A percentile compares a stretch with the other conserved stretches of the same genome.
These are phyloP conservation scores for Podila horticola DNA, from an alignment of 192 early-diverging fungal species.

Conservation along the genomic window DNA sequence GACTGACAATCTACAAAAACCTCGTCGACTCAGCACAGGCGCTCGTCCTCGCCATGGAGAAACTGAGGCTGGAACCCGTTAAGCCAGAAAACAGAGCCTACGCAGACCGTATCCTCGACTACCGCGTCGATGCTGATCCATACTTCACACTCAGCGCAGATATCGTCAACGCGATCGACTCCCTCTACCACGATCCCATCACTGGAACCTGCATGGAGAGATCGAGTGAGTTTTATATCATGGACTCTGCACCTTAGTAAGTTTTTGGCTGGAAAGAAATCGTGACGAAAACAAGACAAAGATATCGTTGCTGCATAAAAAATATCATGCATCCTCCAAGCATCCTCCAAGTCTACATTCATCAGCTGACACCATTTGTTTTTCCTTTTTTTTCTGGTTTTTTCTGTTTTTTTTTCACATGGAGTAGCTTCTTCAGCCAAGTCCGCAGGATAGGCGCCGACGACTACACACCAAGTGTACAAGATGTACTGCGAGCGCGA, in stretches of 20 bases:
- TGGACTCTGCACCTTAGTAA: constrained; percentile 90
- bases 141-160: constrained; percentile 65
- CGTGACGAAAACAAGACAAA: neutral
- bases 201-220: constrained; percentile 68
- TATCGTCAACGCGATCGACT: constrained; percentile 72
- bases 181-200: constrained; percentile 75
- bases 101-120: constrained; percentile 34
- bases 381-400: neutral
- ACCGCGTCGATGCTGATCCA: constrained; percentile 61
- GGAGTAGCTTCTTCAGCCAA: constrained; percentile 86
- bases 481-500: constrained; percentile 94
- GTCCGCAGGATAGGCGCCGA: constrained; percentile 84
- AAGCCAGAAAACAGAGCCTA: constrained; percentile 59
- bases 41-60: constrained; percentile 76
- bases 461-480: constrained; percentile 91
- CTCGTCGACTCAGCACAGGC: constrained; percentile 85
- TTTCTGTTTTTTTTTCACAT: neutral
- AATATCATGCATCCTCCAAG: neutral
- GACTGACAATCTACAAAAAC: constrained; percentile 88
- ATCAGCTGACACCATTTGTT: neutral
- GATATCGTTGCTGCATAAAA: neutral
- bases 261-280: constrained; percentile 9
- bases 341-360: neutral
- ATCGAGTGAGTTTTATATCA: constrained; percentile 83
- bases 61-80: constrained; percentile 65